Conservation (phyloP, 768 basidiomycete genomes). For the Cubamyces lactineus region DNA sequence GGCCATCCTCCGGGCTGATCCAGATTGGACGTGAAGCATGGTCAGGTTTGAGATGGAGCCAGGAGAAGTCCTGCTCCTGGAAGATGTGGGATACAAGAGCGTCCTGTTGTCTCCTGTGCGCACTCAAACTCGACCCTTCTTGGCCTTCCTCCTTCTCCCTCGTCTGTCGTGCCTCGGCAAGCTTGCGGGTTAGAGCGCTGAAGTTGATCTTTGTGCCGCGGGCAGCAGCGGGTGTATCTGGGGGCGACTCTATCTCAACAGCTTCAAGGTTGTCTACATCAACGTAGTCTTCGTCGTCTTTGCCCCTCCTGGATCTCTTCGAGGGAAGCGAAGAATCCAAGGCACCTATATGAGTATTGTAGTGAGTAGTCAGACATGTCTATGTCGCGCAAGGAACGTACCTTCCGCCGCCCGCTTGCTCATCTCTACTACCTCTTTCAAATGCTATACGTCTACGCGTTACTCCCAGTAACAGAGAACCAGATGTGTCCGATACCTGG, state of each 20-base stretch:
- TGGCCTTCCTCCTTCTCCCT: slow-evolving; percentile 45
- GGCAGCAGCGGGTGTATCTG: slow-evolving; percentile 54
- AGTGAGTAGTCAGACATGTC: neutral
- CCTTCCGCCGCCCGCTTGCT: slow-evolving; percentile 37
- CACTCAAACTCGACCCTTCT: slow-evolving; percentile 58
- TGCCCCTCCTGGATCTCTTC: slow-evolving; percentile 48
- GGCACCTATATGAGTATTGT: slow-evolving; percentile 14
- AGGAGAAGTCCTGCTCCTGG: slow-evolving; percentile 84
- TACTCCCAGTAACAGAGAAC: neutral
- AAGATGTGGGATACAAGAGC: slow-evolving; percentile 81
- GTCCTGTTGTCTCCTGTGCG: slow-evolving; percentile 75
- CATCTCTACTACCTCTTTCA: slow-evolving; percentile 14
- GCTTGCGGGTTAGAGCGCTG: slow-evolving; percentile 78
- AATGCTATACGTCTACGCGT: neutral
- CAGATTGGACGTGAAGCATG: slow-evolving; percentile 92
- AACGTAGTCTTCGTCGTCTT: slow-evolving; percentile 59
- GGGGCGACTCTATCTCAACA: slow-evolving; percentile 33
- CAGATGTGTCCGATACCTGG: neutral
- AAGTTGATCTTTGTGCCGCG: slow-evolving; percentile 84
- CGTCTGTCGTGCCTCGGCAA: slow-evolving; percentile 58
- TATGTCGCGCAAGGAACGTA: slow-evolving; percentile 12
- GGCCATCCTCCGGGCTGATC: slow-evolving; percentile 91
- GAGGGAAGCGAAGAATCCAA: slow-evolving; percentile 34
- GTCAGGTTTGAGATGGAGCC: slow-evolving; percentile 86
- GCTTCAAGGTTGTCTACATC: slow-evolving; percentile 56